Conservation (phyloP, 2,329 filamentous ascomycete species). For the Claviceps lovelessii region DNA sequence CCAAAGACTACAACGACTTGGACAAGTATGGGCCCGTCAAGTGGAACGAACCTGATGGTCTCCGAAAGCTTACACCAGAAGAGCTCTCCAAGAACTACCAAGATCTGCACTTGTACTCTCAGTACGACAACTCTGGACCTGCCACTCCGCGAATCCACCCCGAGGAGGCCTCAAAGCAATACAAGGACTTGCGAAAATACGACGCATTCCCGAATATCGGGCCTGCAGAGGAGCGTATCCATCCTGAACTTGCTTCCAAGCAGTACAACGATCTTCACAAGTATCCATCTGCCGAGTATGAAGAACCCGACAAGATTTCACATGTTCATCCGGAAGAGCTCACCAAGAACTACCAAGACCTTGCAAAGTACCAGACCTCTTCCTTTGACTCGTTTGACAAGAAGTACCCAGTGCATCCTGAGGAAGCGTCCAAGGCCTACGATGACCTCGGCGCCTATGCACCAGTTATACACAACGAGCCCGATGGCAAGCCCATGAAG, state of each 20-base stretch:
- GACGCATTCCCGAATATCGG: constrained; percentile 13
- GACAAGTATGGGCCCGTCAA: constrained; percentile 7
- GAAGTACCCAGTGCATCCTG: constrained; percentile 17
- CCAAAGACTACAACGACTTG: constrained; percentile 5
- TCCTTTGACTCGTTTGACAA: constrained; percentile 15
- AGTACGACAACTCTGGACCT: constrained; percentile 16
- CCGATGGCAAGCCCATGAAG: constrained; percentile 16
- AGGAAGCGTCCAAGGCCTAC: constrained; percentile 24
- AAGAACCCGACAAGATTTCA: constrained; percentile 13
- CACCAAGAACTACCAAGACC: constrained; percentile 26
- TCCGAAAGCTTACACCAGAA: constrained; percentile 9
- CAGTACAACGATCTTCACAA: constrained; percentile 19
- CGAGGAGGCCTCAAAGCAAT: constrained; percentile 24
- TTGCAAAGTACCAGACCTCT: constrained; percentile 24
- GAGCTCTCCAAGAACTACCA: constrained; percentile 18
- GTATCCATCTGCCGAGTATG: constrained; percentile 18
- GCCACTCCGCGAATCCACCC: constrained; percentile 13
- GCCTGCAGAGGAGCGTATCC: constrained; percentile 10
- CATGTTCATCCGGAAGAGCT: constrained; percentile 24
- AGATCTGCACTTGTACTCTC: constrained; percentile 11
- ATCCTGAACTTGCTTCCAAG: constrained; percentile 20
- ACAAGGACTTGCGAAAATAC: constrained; percentile 22
- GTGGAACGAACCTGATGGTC: constrained; percentile 7
- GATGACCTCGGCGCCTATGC: constrained; percentile 28
- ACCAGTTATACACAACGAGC: constrained; percentile 22